Conservation (phyloP, 768 basidiomycete species). For the Lactarius trivialis region DNA sequence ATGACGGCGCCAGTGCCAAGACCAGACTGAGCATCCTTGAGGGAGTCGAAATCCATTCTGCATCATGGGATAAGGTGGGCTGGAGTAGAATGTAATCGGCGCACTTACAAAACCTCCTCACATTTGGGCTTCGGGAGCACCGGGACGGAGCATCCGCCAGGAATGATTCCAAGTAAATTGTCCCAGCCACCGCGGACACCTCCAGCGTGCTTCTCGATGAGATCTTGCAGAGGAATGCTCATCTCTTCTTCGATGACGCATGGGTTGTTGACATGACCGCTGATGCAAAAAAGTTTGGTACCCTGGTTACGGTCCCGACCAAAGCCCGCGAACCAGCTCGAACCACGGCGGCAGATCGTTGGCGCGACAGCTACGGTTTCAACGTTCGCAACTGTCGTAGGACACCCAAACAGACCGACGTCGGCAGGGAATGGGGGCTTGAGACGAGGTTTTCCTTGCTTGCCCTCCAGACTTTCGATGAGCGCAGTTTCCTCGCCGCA, state of each 20-base stretch:
- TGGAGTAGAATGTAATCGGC: neutral
- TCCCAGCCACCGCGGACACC: constrained; percentile 95
- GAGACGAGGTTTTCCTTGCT: constrained; percentile 95
- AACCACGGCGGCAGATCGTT: constrained; percentile 88
- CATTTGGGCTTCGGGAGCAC: constrained; percentile 80
- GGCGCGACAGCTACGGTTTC: constrained; percentile 98
- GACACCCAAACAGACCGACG: constrained; percentile 95
- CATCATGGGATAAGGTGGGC: neutral
- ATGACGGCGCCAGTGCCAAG: constrained; percentile 98
- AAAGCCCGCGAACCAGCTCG: constrained; percentile 87
- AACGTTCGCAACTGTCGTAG: constrained; percentile 95
- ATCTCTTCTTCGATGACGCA: constrained; percentile 99
- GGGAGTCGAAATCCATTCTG: constrained; percentile 97
- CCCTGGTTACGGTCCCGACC: constrained; percentile 90
- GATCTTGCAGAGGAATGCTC: constrained; percentile 91
- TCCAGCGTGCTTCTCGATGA: constrained; percentile 95
- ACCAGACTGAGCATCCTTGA: constrained; percentile 94
- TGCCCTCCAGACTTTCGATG: constrained; percentile 95
- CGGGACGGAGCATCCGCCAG: constrained; percentile 92
- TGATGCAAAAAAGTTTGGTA: constrained; percentile 96
- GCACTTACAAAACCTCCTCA: constrained; percentile 77
- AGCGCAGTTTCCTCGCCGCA: constrained; percentile 98
- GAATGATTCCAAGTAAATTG: constrained; percentile 93
- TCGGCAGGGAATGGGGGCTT: constrained; percentile 99
- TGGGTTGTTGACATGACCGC: constrained; percentile 96